Evolutionary conservation across 1,284 basidiomycete species (phyloP), one percentile per base, ranked within the genome.

Genomic region (Cutaneotrichosporon cavernicola): DNA sequence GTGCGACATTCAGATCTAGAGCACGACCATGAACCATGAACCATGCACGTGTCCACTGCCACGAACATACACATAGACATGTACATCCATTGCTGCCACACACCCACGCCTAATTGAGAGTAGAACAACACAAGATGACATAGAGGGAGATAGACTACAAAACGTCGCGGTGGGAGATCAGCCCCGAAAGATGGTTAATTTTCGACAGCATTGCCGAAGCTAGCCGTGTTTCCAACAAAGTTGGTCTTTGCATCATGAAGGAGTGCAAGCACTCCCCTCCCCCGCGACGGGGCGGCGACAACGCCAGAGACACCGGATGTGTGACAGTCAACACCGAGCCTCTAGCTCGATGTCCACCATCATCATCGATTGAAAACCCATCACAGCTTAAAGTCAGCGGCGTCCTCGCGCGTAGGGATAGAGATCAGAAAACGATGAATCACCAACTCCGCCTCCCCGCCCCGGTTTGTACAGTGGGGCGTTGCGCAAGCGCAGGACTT

Each of bases 181-280:
- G 91, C 90, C 92, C 93, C 93, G 92, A 95, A 96, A 95, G 92
- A 96, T 95, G 92, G 92, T 94, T 86, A 87, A 76, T 89, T 87
- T 85, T 84, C 82, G 87, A 88, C 91, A 89, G 81, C 91, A 92
- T 82, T 62, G 88, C 82, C 83, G 51, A 60, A 69, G 69, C 79
- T 80, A 77, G 77, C 73, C 73, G 74, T 71, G 63, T 69, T 18
- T 68, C 73, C 79, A 74, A 73, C 75, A 53, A 66, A 73, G 76
- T 80, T 75, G 77, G 76, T 78, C 85, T 90, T 88, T 92, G 83
- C 92, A 95, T 95, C 92, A 92, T 86, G 59, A 66, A 67, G 43
- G 43, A 26, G 32, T 14, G 34, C 58, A 11, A 26, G 10, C 34
- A 16, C 52, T 49, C 46, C 47, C 16, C 52, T 9, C 59, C 18